These are phyloP conservation scores for Aureobasidium sp. DNA, from an alignment of 2,329 filamentous ascomycete genomes.

Conservation along the genomic window DNA sequence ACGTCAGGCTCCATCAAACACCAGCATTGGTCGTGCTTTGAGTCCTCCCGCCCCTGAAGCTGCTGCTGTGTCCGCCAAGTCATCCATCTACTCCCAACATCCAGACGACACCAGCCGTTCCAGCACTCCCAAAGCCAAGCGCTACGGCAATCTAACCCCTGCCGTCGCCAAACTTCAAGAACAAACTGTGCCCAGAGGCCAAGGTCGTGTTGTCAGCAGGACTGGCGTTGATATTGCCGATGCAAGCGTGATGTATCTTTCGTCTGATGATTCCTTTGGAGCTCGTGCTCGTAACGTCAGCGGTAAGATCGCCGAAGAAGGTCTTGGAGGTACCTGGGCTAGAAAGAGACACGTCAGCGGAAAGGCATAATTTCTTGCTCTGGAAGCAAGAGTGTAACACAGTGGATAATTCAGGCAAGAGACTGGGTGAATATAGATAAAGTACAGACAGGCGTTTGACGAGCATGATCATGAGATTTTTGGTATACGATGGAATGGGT, in stretches of 20 bases:
- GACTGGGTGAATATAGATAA: neutral
- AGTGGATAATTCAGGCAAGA: too few relatives aligned
- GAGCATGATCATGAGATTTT: neutral
- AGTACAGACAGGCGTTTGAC: neutral
- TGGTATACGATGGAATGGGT: neutral
- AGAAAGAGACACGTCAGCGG: conserved; percentile 33
- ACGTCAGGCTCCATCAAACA: conserved; percentile 8
- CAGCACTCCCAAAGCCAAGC: conserved; percentile 32
- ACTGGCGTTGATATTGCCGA: conserved; percentile 39
- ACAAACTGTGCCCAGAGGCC: conserved; percentile 20
- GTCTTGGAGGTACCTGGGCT: conserved; percentile 37
- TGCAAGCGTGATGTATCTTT: conserved; percentile 23
- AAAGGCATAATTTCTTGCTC: conserved; percentile 7
- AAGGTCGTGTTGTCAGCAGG: conserved; percentile 35
- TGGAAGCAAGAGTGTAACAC: neutral
- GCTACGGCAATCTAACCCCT: conserved; percentile 39
- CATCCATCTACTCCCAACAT: conserved; percentile 26
- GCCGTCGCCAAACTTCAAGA: conserved; percentile 29
- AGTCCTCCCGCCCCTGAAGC: conserved; percentile 15
- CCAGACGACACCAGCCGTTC: conserved; percentile 12
- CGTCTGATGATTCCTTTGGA: conserved; percentile 20
- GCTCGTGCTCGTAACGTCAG: conserved; percentile 55
- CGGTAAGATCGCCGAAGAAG: conserved; percentile 66
- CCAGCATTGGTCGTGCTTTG: conserved; percentile 22
- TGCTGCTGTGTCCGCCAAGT: conserved; percentile 20